Conservation (phyloP, 169 alveolate genomes). For the Eimeria maxima region DNA sequence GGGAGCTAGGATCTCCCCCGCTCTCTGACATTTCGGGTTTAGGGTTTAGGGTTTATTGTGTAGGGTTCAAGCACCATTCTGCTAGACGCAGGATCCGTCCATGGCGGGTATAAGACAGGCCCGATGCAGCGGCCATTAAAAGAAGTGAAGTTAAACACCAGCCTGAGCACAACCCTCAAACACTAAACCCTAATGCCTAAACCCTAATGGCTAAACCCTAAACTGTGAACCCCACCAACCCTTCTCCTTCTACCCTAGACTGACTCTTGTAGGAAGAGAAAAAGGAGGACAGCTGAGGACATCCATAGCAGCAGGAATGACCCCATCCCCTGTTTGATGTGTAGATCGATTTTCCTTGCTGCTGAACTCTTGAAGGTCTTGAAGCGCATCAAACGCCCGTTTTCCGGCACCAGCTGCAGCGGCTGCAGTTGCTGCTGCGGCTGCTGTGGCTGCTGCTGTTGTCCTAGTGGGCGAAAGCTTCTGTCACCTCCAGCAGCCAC, state of each 20-base stretch:
- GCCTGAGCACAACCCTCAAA: conserved; percentile 34
- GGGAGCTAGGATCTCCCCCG: neutral
- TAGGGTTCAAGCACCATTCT: conserved; percentile 37
- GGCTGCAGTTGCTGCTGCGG: neutral
- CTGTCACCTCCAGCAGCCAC: neutral
- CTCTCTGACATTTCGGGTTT: neutral
- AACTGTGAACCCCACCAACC: neutral
- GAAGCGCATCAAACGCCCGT: neutral
- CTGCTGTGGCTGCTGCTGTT: neutral
- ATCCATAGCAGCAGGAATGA: neutral
- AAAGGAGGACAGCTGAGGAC: conserved; percentile 3
- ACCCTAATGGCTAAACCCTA: neutral
- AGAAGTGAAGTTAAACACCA: conserved; percentile 54
- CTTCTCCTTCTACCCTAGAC: neutral
- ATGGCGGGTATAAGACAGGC: conserved; percentile 76
- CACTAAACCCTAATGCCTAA: neutral
- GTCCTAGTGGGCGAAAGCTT: too few species aligned
- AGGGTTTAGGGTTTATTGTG: neutral
- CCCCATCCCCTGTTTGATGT: neutral
- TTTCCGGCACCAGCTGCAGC: neutral
- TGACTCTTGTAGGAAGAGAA: conserved; percentile 54
- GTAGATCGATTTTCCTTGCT: neutral
- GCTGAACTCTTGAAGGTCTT: neutral
- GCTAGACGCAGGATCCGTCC: conserved; percentile 1
- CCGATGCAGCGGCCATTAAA: conserved; percentile 81